Percentiles rank a stretch among this genome's conserved stretches.
Conservation (phyloP, 192 early-diverging fungal genomes). For the Backusella luteola region DNA sequence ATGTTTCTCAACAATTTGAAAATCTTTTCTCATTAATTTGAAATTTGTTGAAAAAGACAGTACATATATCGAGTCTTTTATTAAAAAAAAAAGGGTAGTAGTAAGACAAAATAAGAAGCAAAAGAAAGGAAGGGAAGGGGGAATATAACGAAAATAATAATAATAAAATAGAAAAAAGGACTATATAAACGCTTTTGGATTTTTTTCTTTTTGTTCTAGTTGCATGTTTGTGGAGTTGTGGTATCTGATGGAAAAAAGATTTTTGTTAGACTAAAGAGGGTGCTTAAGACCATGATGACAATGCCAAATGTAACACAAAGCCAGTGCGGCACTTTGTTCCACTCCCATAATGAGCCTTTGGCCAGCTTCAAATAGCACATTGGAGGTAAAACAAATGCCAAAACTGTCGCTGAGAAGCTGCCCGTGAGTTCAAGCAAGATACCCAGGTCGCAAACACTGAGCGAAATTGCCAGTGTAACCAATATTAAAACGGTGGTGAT, state of each 20-base stretch:
- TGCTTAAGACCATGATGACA: slow-evolving; percentile 71
- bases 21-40: too few relatives aligned
- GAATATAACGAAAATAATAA: neutral
- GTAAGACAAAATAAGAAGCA: neutral
- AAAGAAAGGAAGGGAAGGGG: neutral
- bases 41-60: too few relatives aligned
- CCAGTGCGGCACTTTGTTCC: slow-evolving; percentile 64
- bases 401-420: slow-evolving; percentile 80
- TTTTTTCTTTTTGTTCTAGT: neutral
- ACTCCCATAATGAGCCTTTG: slow-evolving; percentile 51
- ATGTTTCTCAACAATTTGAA: too few relatives aligned
- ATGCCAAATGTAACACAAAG: slow-evolving; percentile 76
- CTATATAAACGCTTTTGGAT: neutral
- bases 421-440: slow-evolving; percentile 87
- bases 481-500: slow-evolving; percentile 69
- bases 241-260: slow-evolving; percentile 7
- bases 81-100: neutral
- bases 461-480: slow-evolving; percentile 63
- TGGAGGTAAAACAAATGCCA: slow-evolving; percentile 88
- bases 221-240: neutral
- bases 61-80: neutral
- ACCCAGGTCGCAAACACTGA: slow-evolving; percentile 78
- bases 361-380: slow-evolving; percentile 76
- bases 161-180: neutral
- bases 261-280: slow-evolving; percentile 41